A percentile compares a stretch with the other conserved stretches of the same genome.
phyloP scores from a whole-genome alignment of 2,329 filamentous ascomycete genomes.

The Ophiostoma perfectum region DNA sequence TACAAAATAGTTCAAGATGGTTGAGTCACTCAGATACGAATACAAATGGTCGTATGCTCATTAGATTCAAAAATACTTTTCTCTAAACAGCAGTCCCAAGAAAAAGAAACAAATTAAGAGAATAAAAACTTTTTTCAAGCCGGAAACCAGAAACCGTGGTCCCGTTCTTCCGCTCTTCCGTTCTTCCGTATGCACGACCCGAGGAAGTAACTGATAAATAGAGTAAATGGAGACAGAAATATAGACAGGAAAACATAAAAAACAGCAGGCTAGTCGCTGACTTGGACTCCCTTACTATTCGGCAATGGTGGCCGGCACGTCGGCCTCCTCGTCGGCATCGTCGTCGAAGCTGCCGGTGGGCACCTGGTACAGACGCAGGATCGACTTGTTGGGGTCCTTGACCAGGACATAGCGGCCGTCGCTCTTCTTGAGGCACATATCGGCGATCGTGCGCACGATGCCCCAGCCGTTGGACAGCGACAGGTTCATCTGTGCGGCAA shows the following conservation, averaged over 20 bases:
- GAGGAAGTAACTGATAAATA: neutral
- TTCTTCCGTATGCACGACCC: too few species aligned
- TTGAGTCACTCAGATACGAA: too few species aligned
- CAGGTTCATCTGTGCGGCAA: slow-evolving; percentile 96
- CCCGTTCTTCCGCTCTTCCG: neutral
- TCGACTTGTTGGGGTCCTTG: slow-evolving; percentile 95
- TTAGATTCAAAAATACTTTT: neutral
- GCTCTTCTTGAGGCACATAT: slow-evolving; percentile 77
- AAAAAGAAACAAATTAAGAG: neutral
- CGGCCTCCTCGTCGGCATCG: slow-evolving; percentile 52
- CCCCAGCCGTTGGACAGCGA: slow-evolving; percentile 97
- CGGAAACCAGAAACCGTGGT: slow-evolving; percentile 7
- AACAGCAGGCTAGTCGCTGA: neutral
- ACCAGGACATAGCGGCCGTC: slow-evolving; percentile 77
- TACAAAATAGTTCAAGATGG: too few species aligned
- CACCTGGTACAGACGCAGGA: slow-evolving; percentile 88
- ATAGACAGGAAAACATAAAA: neutral
- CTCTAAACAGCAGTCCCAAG: neutral
- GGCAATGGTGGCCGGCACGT: slow-evolving; percentile 19
- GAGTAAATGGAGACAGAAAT: neutral
- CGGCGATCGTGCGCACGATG: slow-evolving; percentile 94
- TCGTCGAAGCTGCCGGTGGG: slow-evolving; percentile 86
- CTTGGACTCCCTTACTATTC: slow-evolving; percentile 27
- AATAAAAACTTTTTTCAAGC: slow-evolving; percentile 17
- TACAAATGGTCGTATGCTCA: neutral